phyloP scores from a whole-genome alignment of 805 yeast species.

The Kuraishia borneana region DNA sequence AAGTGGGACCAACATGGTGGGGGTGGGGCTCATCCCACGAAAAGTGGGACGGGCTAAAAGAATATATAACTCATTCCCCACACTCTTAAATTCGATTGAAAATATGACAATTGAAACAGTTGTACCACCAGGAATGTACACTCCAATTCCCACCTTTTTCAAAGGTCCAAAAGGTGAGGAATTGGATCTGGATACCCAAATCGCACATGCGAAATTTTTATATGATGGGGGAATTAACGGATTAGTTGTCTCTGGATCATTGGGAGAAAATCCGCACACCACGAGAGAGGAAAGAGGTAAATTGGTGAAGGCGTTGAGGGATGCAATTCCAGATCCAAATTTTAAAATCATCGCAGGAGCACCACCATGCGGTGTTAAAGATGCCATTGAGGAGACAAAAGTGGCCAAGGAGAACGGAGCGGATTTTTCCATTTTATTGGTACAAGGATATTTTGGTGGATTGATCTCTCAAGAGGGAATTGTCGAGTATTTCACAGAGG shows the following conservation, averaged over 20 bases:
- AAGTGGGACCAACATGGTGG: too few relatives aligned
- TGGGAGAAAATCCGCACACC: slow-evolving; percentile 44
- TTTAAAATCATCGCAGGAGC: slow-evolving; percentile 36
- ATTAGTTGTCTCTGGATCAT: slow-evolving; percentile 36
- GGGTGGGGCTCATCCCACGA: too few relatives aligned
- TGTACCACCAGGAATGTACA: slow-evolving; percentile 29
- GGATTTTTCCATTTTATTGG: slow-evolving; percentile 25
- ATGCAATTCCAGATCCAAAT: slow-evolving; percentile 21
- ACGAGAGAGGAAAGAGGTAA: slow-evolving; percentile 30
- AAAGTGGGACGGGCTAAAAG: too few relatives aligned
- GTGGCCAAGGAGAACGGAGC: slow-evolving; percentile 25
- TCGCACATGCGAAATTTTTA: slow-evolving; percentile 30
- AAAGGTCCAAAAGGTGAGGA: slow-evolving; percentile 10
- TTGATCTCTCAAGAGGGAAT: slow-evolving; percentile 31
- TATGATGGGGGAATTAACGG: slow-evolving; percentile 34
- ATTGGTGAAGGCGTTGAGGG: slow-evolving; percentile 20
- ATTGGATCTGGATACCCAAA: slow-evolving; percentile 32
- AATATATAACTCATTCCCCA: too few relatives aligned
- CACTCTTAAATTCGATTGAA: too few relatives aligned
- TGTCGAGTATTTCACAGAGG: slow-evolving; percentile 27
- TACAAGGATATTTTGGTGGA: slow-evolving; percentile 37
- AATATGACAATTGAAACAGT: too few relatives aligned
- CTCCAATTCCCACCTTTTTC: slow-evolving; percentile 43
- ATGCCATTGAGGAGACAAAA: slow-evolving; percentile 27
- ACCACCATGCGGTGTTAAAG: slow-evolving; percentile 31